Base-by-base conservation (phyloP, 2,329 filamentous ascomycete genomes). In the Raffaelea arxii region DNA sequence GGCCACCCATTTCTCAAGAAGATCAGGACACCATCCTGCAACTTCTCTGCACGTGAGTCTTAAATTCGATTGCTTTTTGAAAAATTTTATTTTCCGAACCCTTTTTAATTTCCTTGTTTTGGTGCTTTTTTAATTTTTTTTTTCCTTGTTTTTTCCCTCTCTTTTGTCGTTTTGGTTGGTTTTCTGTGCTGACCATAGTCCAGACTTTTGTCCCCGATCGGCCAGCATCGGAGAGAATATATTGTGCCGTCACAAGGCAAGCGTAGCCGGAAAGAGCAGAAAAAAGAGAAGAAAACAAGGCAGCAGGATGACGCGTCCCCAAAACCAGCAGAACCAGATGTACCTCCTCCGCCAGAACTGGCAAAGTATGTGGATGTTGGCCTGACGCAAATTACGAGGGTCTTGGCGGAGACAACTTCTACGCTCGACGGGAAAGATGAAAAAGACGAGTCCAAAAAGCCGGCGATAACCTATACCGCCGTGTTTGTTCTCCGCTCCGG, bases 21-120 rank as follows among this genome's bases (percentile, higher is more conserved):
- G 70, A 84, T 44, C 80, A 85, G 60, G 73, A 81, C 44, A 69
- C 71, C 4, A 81, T 86, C 32, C 58, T 86, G 10, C 80, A 85
- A 51, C 66, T 87, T 42, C 67, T 86, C 5, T 84, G 77, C 74
- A 74, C 69, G 82, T 85, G 70, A 55, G 66, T 54, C 6, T 14
- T n/a, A n/a, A n/a, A n/a, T n/a, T n/a, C n/a, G n/a, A n/a, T n/a
- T n/a, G n/a, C n/a, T n/a, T n/a, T n/a, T n/a, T n/a, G n/a, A n/a
- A n/a, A n/a, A n/a, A n/a, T n/a, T n/a, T n/a, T n/a, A n/a, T n/a
- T n/a, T n/a, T n/a, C n/a, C n/a, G n/a, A n/a, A n/a, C 3, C 4
- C 22, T 5, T 7, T 19, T 21, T 42, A 10, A 24, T 10, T 4
- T 19, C 11, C 12, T 16, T 18, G 11, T 41, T 14, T 21, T 36